Base-by-base conservation (phyloP, 1,284 basidiomycete genomes). In the Naganishia albida region DNA sequence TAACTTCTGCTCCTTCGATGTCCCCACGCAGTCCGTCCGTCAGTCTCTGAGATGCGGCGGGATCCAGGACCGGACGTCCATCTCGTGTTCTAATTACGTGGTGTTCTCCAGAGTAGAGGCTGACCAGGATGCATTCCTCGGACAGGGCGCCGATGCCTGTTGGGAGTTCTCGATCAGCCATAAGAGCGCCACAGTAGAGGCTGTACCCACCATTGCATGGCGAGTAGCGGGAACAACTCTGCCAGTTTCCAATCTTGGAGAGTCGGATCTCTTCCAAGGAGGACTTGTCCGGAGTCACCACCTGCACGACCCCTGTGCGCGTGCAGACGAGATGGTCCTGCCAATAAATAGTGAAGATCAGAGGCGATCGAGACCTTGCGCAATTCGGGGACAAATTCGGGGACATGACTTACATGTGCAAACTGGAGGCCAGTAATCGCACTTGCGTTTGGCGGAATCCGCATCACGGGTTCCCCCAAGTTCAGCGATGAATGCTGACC, bases 31-130 rank as follows among this genome's bases (percentile, higher is more conserved):
- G n/a, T 3, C 56, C 56, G 6, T 18, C 7, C 25, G 30, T 60
- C 13, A 60, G 34, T 12, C 34, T 48, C 18, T 25, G 26, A 49
- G 46, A 39, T 1, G 56, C 46, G 12, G n/a, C 56, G 10, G 46
- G 8, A 40, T 60, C 56, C 34, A 60, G 15, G 13, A 60, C n/a
- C 13, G 56, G 28, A 39, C 23, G 30, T 15, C 46, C 44, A 16
- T 50, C 18, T 25, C 38, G 44, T 2, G 49, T 39, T 12, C 56
- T 44, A 10, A 60, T 13, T 10, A 60, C 56, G 49, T 60, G 56
- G 30, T 60, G 56, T 39, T 60, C 56, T 26, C 56, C 56, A 7
- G 56, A 60, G 30, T 60, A 60, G n/a, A 60, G 56, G 46, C 56
- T 60, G 44, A 60, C 26, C 30, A 60, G 28, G 20, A 60, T 60